Evolutionary conservation across 768 basidiomycete species (phyloP).

Genomic region (Auricularia auricula-judae): DNA sequence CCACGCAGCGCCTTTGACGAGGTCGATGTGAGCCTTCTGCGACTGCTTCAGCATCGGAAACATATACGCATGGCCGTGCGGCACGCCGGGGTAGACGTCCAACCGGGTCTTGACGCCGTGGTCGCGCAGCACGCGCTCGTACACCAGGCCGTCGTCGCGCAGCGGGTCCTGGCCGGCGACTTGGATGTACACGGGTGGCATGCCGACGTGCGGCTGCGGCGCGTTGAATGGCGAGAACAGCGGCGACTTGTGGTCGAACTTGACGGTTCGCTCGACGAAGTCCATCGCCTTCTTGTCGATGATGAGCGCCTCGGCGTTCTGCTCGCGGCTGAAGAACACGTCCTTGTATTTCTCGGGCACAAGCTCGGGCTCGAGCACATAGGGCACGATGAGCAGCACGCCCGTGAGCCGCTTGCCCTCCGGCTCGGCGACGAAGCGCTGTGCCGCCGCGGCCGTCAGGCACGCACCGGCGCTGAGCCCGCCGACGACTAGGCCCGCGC

Average conservation of each 20-base stretch:
- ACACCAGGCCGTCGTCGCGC: slow-evolving; percentile 19
- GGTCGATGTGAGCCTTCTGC: slow-evolving; percentile 10
- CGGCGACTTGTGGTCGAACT: slow-evolving; percentile 7
- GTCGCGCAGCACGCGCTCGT: slow-evolving; percentile 15
- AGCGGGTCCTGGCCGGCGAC: slow-evolving; percentile 16
- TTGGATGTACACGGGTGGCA: slow-evolving; percentile 17
- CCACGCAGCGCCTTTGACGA: slow-evolving; percentile 12
- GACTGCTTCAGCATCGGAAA: slow-evolving; percentile 9
- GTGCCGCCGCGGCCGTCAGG: too few relatives aligned
- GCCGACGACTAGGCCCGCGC: too few relatives aligned
- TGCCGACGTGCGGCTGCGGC: slow-evolving; percentile 9
- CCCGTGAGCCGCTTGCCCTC: slow-evolving; percentile 12
- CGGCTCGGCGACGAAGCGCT: too few relatives aligned
- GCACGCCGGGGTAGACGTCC: slow-evolving; percentile 17
- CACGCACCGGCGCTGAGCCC: too few relatives aligned
- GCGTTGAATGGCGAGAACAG: slow-evolving; percentile 9
- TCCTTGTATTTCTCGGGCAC: slow-evolving; percentile 14
- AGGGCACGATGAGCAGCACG: slow-evolving; percentile 14
- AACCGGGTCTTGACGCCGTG: slow-evolving; percentile 14
- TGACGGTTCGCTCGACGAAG: background rate
- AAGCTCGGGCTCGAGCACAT: slow-evolving; percentile 11
- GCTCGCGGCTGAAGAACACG: slow-evolving; percentile 13
- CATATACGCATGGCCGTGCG: slow-evolving; percentile 12
- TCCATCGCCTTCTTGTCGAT: slow-evolving; percentile 3
- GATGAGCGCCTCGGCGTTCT: slow-evolving; percentile 12